Conservation (phyloP, 2,329 filamentous ascomycete species). For the Arthrinium puccinioides region DNA sequence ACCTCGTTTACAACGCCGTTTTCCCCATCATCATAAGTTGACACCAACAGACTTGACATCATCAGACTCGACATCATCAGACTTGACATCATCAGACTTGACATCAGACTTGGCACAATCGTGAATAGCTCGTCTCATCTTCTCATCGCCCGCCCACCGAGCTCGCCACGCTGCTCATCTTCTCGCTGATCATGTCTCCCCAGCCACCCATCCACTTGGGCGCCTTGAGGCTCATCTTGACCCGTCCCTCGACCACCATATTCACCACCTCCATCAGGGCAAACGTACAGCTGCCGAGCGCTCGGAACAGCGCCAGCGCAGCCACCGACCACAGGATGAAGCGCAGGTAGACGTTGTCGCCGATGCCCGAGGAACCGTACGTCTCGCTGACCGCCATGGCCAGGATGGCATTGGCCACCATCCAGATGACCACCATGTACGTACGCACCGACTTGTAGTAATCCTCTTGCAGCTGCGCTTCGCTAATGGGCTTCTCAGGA, state of each 20-base stretch:
- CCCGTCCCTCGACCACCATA: slow-evolving; percentile 76
- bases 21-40: no score
- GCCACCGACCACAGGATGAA: slow-evolving; percentile 94
- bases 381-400: slow-evolving; percentile 90
- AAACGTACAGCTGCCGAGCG: slow-evolving; percentile 74
- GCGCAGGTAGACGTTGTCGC: slow-evolving; percentile 80
- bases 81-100: no score
- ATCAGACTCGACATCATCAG: no score
- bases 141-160: not conserved
- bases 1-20: no score
- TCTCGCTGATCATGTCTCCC: slow-evolving; percentile 33
- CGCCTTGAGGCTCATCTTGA: slow-evolving; percentile 51
- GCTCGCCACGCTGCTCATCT: slow-evolving; percentile 40
- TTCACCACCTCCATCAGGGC: slow-evolving; percentile 79
- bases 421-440: slow-evolving; percentile 96
- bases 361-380: slow-evolving; percentile 65
- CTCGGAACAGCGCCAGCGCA: slow-evolving; percentile 77
- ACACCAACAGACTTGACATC: no score
- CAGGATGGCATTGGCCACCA: slow-evolving; percentile 83
- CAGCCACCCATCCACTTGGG: slow-evolving; percentile 38
- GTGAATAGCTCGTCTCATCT: not conserved
- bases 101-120: no score
- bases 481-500: slow-evolving; percentile 49
- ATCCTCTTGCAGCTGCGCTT: slow-evolving; percentile 88
- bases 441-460: slow-evolving; percentile 97